A percentile compares a stretch with the other conserved stretches of the same genome.
Conservation (phyloP, 2,329 filamentous ascomycete genomes). For the Talaromyces sp. region DNA sequence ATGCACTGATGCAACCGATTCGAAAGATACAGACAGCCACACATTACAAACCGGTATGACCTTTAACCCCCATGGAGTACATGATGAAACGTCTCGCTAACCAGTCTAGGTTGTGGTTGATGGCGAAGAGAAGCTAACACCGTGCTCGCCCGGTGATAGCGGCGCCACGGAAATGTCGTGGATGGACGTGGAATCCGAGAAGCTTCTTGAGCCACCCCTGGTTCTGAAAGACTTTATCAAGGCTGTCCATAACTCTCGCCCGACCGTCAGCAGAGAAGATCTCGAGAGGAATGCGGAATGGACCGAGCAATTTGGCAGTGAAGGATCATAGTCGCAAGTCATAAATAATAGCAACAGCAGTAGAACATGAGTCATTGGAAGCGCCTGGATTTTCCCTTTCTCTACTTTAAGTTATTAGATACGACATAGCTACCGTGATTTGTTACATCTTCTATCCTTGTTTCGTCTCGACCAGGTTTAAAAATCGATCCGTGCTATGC, state of each 20-base stretch:
- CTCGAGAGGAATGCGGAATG: constrained; percentile 80
- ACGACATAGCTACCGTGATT: background rate
- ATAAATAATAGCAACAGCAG: background rate
- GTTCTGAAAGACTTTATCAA: constrained; percentile 88
- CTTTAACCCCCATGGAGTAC: background rate
- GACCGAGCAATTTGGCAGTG: constrained; percentile 94
- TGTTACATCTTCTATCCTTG: background rate
- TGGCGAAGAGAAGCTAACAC: constrained; percentile 57
- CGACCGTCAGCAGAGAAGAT: constrained; percentile 85
- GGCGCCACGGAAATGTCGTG: constrained; percentile 91
- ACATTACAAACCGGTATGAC: constrained; percentile 82
- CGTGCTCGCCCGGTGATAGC: constrained; percentile 85
- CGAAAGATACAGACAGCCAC: constrained; percentile 95
- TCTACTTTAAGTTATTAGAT: background rate
- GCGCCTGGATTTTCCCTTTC: background rate
- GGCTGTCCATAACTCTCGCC: constrained; percentile 79
- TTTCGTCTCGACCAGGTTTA: background rate
- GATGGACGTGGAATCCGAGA: constrained; percentile 77
- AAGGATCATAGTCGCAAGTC: constrained; percentile 54
- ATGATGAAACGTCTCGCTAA: background rate
- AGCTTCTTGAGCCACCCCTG: constrained; percentile 79
- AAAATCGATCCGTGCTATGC: background rate
- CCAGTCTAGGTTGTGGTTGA: constrained; percentile 61
- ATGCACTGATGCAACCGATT: constrained; percentile 95
- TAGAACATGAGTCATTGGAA: background rate